Percentiles rank a stretch among this genome's conserved stretches.
These are phyloP conservation scores for Aureobasidium pullulans DNA, from an alignment of 2,329 filamentous ascomycete genomes.

Conservation along the genomic window DNA sequence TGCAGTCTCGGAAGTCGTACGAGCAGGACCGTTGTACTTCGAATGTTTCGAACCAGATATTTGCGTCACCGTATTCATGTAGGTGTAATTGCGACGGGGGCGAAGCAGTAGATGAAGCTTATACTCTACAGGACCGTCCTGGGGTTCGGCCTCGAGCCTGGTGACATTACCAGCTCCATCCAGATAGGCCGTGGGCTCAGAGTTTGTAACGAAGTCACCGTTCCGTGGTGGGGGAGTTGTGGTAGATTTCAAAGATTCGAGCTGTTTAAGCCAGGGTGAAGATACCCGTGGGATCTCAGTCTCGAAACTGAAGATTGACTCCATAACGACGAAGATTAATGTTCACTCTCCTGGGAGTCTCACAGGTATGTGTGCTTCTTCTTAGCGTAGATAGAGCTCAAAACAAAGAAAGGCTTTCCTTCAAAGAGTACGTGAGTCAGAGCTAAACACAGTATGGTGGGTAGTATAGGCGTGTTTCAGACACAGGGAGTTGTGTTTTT, in stretches of 20 bases:
- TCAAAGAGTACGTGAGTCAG: not conserved
- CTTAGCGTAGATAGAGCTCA: not conserved
- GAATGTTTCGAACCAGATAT: conserved; percentile 42
- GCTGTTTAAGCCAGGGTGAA: conserved; percentile 67
- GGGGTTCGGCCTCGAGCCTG: conserved; percentile 80
- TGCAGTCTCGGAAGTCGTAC: conserved; percentile 27
- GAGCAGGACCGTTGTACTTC: conserved; percentile 18
- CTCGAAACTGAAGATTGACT: conserved; percentile 90
- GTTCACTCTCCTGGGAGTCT: too few relatives aligned
- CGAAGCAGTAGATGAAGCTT: conserved; percentile 86
- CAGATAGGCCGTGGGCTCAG: not conserved
- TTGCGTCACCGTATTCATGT: conserved; percentile 57
- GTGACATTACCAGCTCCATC: conserved; percentile 45
- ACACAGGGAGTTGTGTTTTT: not conserved
- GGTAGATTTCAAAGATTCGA: conserved; percentile 7
- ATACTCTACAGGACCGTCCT: conserved; percentile 92
- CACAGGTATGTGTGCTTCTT: not conserved
- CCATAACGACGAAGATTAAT: conserved; percentile 42
- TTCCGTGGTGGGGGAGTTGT: not conserved
- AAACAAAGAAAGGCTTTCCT: not conserved
- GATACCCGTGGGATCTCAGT: conserved; percentile 79
- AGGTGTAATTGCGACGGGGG: conserved; percentile 64
- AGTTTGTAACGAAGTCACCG: not conserved
- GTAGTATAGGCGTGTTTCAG: not conserved
- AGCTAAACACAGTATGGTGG: not conserved